Conservation (phyloP, 176 grass and related monocot genomes). For the Oryza brachyantha region DNA sequence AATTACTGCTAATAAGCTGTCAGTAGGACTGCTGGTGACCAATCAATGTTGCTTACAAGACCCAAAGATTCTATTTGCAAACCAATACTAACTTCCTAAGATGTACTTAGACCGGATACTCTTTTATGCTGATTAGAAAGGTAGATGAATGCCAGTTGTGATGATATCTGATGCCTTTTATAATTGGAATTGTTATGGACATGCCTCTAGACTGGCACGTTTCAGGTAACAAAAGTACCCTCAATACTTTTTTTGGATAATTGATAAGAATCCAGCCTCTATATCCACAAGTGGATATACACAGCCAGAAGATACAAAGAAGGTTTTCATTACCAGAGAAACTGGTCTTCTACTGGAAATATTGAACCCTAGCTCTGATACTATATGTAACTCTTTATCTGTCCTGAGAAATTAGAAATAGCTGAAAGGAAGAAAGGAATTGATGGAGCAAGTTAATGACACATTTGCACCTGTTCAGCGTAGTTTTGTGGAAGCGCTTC, state of each 20-base stretch:
- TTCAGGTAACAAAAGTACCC: no score
- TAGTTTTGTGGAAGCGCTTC: slow-evolving; percentile 92
- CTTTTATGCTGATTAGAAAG: background rate
- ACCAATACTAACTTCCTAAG: background rate
- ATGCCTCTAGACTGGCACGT: background rate
- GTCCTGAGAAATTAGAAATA: slow-evolving; percentile 13
- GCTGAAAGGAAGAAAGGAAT: slow-evolving; percentile 5
- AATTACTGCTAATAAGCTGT: background rate
- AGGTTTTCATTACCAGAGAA: slow-evolving; percentile 18
- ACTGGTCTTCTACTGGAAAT: background rate
- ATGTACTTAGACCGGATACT: background rate
- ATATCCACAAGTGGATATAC: no score
- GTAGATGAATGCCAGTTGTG: background rate
- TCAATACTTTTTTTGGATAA: no score
- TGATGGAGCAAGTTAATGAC: background rate
- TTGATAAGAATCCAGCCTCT: no score
- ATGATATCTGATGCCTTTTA: background rate
- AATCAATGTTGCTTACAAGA: background rate
- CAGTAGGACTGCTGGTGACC: background rate
- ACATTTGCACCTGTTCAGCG: slow-evolving; percentile 78
- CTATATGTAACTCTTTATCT: background rate
- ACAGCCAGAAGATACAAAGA: no score
- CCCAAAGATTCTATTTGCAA: background rate
- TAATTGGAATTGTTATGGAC: background rate
- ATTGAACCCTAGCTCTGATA: background rate